Conservation (phyloP, 192 early-diverging fungal species). For the Funneliformis mosseae region DNA sequence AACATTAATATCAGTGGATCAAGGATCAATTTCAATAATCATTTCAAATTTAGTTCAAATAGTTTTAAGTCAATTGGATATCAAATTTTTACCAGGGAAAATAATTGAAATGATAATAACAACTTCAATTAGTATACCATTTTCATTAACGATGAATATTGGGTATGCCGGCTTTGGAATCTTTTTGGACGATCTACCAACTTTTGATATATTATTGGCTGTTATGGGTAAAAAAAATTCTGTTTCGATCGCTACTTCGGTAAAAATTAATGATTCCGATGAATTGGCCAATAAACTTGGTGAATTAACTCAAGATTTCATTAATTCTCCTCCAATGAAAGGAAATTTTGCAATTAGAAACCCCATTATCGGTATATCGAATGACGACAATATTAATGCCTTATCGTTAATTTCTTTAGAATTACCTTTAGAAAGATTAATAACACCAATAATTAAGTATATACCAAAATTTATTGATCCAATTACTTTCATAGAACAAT, state of each 20-base stretch:
- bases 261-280: background rate
- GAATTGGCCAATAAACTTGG: constrained; percentile 3
- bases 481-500: background rate
- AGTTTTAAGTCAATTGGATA: background rate
- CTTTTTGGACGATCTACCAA: background rate
- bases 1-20: background rate
- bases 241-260: background rate
- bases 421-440: background rate
- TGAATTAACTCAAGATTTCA: background rate
- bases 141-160: constrained; percentile 6
- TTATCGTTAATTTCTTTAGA: background rate
- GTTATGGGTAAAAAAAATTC: background rate
- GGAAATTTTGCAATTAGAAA: background rate
- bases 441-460: background rate
- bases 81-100: background rate
- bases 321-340: background rate
- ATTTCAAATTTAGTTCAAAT: constrained; percentile 12
- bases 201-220: background rate
- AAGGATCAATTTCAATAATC: background rate
- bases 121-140: background rate
- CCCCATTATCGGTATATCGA: background rate
- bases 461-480: constrained; percentile 2
- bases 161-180: background rate
- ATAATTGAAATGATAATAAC: background rate
- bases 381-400: background rate